These are phyloP conservation scores for Debaryomyces tyrocola DNA, from an alignment of 805 yeast genomes.

Conservation along the genomic window DNA sequence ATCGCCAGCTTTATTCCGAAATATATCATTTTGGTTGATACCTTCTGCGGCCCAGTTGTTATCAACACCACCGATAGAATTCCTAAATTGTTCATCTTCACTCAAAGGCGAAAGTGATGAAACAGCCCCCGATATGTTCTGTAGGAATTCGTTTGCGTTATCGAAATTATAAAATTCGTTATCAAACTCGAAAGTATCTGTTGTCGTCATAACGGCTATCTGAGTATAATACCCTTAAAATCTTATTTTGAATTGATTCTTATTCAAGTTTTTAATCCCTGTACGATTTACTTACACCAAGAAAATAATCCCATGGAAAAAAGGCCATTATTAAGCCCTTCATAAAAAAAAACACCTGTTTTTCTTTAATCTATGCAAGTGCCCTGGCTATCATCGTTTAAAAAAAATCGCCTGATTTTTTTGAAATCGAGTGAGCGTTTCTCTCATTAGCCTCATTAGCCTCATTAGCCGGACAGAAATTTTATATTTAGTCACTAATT, in stretches of 20 bases:
- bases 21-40: background rate
- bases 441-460: background rate
- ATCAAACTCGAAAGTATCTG: slow-evolving; percentile 1
- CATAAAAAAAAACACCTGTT: background rate
- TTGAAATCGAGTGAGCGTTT: background rate
- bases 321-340: too few relatives aligned
- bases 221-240: too few relatives aligned
- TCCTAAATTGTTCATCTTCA: slow-evolving; percentile 13
- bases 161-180: slow-evolving; percentile 23
- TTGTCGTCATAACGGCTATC: background rate
- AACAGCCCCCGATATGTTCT: slow-evolving; percentile 25
- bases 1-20: background rate
- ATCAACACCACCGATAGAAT: background rate
- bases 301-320: too few relatives aligned
- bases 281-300: too few relatives aligned
- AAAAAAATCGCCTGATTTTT: background rate
- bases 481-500: too few relatives aligned
- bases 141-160: slow-evolving; percentile 29
- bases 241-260: too few relatives aligned
- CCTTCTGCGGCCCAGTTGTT: background rate
- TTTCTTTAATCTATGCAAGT: background rate
- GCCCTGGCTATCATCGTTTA: background rate
- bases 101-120: slow-evolving; percentile 19
- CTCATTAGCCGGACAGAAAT: too few relatives aligned
- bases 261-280: too few relatives aligned